Base-by-base conservation (phyloP, 139 green algal genomes). In the Chlamydomonas incerta region DNA sequence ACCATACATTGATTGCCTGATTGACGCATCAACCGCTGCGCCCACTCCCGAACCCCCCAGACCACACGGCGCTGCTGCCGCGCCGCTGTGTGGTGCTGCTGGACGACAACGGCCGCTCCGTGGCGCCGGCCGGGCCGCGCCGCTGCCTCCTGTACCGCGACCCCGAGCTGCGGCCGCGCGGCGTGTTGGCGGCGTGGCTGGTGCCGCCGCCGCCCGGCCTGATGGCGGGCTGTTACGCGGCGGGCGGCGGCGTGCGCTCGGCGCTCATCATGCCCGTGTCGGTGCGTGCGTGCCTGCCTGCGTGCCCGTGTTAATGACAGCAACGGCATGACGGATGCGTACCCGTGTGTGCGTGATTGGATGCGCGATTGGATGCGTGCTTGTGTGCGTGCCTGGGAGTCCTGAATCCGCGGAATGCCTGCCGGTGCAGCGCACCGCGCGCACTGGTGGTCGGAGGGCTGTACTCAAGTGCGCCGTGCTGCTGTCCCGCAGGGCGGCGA, bases 111-210 rank as follows among this genome's bases (percentile, higher is more conserved):
- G 73, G 73, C 31, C n/a, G 52, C 18, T 21, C 73, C 5, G 52
- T 80, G 52, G 52, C 31, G 35, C 14, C 73, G 9, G 52, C 3
- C 11, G 41, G 41, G 52, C 52, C 31, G 14, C 20, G 50, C 41
- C 73, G 73, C 52, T 68, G 52, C 52, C 73, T 80, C 52, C 73
- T 80, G 73, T 80, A 68, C 73, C 50, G 73, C 31, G 73, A 80
- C 52, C 73, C 73, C 31, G 73, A 80, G n/a, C 26, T 80, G 3
- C 26, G 31, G 8, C 73, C 50, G 2, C 4, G 6, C 3, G 73
- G 73, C 14, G 15, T 80, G 73, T 31, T 80, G 52, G 73, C 73
- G 73, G 73, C 73, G 23, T 80, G 73, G 73, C 31, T 80, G 73
- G 31, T 33, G 31, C 73, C 73, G 50, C 73, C 73, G 52, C 73